A percentile compares a stretch with the other conserved stretches of the same genome.
These are phyloP conservation scores for Piper longum DNA, from an alignment of 164 flowering plant genomes.

Conservation along the genomic window DNA sequence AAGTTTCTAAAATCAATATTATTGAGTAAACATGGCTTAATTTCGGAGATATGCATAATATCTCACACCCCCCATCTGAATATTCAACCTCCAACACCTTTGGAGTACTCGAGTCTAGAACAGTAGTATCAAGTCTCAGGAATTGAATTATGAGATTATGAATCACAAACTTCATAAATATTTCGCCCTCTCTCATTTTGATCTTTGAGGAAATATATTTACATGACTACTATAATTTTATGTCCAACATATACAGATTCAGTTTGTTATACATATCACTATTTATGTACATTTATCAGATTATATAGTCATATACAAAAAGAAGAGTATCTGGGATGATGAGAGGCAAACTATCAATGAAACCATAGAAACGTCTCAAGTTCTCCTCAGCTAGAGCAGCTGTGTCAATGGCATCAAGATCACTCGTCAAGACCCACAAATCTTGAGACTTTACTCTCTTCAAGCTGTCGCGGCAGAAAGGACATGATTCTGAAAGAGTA, in stretches of 20 bases:
- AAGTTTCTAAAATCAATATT: too few relatives aligned
- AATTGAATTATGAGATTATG: too few relatives aligned
- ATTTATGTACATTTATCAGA: conserved; percentile 23
- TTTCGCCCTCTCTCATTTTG: not conserved
- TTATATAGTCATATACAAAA: conserved; percentile 43
- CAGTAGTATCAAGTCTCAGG: too few relatives aligned
- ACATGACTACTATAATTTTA: not conserved
- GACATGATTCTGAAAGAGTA: conserved; percentile 64
- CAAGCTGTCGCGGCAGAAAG: conserved; percentile 71
- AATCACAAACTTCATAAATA: not conserved
- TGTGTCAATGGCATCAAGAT: conserved; percentile 49
- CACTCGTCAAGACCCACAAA: conserved; percentile 62
- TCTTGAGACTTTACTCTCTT: conserved; percentile 47
- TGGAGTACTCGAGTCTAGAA: too few relatives aligned
- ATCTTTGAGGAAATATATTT: not conserved
- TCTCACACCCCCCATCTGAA: too few relatives aligned
- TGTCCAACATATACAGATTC: not conserved
- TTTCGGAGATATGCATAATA: too few relatives aligned
- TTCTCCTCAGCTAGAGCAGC: conserved; percentile 61
- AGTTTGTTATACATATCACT: not conserved
- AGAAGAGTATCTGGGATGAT: conserved; percentile 49
- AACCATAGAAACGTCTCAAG: conserved; percentile 58
- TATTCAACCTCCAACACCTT: too few relatives aligned
- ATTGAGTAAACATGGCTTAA: too few relatives aligned
- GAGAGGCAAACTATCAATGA: conserved; percentile 52